These are phyloP conservation scores for Calonectria naviculata DNA, from an alignment of 2,329 filamentous ascomycete species.

Conservation along the genomic window DNA sequence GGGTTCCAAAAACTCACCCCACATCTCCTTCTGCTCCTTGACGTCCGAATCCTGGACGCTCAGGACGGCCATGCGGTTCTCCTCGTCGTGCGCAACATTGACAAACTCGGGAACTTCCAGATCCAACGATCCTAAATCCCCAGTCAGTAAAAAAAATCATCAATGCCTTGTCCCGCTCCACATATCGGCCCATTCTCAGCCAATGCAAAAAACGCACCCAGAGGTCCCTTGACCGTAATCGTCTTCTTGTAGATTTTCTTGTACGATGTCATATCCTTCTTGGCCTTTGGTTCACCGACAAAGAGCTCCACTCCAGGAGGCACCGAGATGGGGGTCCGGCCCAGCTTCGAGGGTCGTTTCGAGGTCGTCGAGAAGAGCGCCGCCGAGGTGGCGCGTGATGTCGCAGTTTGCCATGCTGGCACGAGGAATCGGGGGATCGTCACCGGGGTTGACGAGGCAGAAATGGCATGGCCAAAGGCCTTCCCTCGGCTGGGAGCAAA, in stretches of 20 bases:
- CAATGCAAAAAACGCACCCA: conserved; percentile 65
- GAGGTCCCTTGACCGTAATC: conserved; percentile 82
- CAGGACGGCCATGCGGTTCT: conserved; percentile 72
- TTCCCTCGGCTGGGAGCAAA: conserved; percentile 72
- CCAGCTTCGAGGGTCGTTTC: conserved; percentile 81
- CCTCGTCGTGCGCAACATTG: conserved; percentile 74
- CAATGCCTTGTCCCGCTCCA: background rate
- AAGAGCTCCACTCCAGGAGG: conserved; percentile 86
- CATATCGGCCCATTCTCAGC: background rate
- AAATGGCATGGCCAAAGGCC: conserved; percentile 65
- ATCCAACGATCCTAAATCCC: conserved; percentile 72
- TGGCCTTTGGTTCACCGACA: conserved; percentile 70
- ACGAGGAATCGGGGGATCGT: conserved; percentile 79
- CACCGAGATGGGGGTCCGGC: conserved; percentile 81
- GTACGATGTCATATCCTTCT: conserved; percentile 68
- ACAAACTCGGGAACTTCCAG: conserved; percentile 86
- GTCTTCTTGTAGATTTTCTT: conserved; percentile 72
- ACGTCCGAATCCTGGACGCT: conserved; percentile 75
- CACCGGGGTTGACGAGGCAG: conserved; percentile 56
- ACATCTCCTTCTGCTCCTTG: conserved; percentile 91
- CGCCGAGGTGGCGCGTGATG: conserved; percentile 48
- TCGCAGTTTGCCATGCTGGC: conserved; percentile 71
- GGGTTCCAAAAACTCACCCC: conserved; percentile 74
- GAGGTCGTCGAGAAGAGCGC: conserved; percentile 77
- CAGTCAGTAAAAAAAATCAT: conserved; percentile 26